A percentile compares a stretch with the other conserved stretches of the same genome.
These are phyloP conservation scores for Bipolaris cookei DNA, from an alignment of 2,329 filamentous ascomycete genomes.

Conservation along the genomic window DNA sequence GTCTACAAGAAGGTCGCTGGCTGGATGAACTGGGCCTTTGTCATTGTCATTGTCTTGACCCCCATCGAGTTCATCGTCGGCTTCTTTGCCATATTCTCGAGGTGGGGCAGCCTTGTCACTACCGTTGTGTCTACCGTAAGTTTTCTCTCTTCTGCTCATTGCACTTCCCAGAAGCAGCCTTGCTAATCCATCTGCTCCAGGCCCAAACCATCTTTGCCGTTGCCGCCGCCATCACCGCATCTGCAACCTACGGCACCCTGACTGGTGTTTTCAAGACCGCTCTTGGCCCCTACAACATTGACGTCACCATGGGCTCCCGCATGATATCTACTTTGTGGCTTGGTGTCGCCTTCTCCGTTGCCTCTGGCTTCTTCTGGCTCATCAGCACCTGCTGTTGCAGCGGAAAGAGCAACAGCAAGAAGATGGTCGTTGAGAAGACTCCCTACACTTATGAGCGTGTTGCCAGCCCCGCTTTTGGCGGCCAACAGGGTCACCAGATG, in stretches of 20 bases:
- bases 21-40: slow-evolving; percentile 84
- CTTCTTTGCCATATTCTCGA: slow-evolving; percentile 81
- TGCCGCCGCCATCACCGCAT: slow-evolving; percentile 73
- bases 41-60: slow-evolving; percentile 74
- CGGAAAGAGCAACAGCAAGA: slow-evolving; percentile 61
- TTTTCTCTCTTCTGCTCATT: slow-evolving; percentile 39
- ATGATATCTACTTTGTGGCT: slow-evolving; percentile 81
- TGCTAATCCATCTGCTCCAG: slow-evolving; percentile 34
- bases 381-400: slow-evolving; percentile 91
- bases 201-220: slow-evolving; percentile 64
- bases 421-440: slow-evolving; percentile 63
- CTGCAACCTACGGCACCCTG: slow-evolving; percentile 74
- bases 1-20: slow-evolving; percentile 75
- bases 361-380: slow-evolving; percentile 85
- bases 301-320: slow-evolving; percentile 67
- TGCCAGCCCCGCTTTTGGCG: slow-evolving; percentile 49
- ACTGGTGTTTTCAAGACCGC: slow-evolving; percentile 70
- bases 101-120: slow-evolving; percentile 80
- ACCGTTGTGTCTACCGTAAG: slow-evolving; percentile 75
- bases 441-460: slow-evolving; percentile 67
- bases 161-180: slow-evolving; percentile 41
- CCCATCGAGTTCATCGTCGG: slow-evolving; percentile 76
- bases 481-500: slow-evolving; percentile 36
- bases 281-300: slow-evolving; percentile 74
- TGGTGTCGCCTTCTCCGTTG: slow-evolving; percentile 76